phyloP scores from a whole-genome alignment of 805 yeast species.

The Zygosaccharomyces kombuchaensis region DNA sequence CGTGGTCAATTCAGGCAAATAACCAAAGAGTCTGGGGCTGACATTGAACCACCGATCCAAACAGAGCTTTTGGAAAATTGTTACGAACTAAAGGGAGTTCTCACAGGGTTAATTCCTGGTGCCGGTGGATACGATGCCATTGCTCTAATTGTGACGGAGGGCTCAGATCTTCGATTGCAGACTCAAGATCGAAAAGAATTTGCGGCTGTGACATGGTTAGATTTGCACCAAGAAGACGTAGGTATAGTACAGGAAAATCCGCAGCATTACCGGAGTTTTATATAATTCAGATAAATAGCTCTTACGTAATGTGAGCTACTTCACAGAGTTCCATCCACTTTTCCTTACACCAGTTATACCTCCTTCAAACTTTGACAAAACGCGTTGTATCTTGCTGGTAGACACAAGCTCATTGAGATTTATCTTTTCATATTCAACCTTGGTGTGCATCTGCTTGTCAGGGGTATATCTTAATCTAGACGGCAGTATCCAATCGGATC shows the following conservation, averaged over 20 bases:
- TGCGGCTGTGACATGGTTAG: constrained; percentile 58
- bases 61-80: constrained; percentile 62
- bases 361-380: constrained; percentile 32
- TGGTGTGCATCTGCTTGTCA: constrained; percentile 33
- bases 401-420: constrained; percentile 31
- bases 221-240: constrained; percentile 54
- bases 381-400: constrained; percentile 23
- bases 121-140: constrained; percentile 98
- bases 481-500: constrained; percentile 36
- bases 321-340: constrained; percentile 15
- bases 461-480: constrained; percentile 30
- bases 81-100: constrained; percentile 58
- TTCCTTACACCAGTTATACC: constrained; percentile 34
- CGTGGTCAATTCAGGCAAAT: constrained; percentile 56
- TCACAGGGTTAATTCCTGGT: constrained; percentile 98
- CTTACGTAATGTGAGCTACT: background rate
- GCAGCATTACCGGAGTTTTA: constrained; percentile 24
- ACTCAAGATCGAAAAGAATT: constrained; percentile 35
- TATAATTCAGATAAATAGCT: constrained; percentile 1
- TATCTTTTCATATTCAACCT: constrained; percentile 29
- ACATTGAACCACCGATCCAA: constrained; percentile 82
- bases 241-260: constrained; percentile 54
- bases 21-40: constrained; percentile 68
- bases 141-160: constrained; percentile 57
- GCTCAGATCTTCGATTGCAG: constrained; percentile 33